Conservation (phyloP, 192 early-diverging fungal genomes). For the Entrophospora sp. region DNA sequence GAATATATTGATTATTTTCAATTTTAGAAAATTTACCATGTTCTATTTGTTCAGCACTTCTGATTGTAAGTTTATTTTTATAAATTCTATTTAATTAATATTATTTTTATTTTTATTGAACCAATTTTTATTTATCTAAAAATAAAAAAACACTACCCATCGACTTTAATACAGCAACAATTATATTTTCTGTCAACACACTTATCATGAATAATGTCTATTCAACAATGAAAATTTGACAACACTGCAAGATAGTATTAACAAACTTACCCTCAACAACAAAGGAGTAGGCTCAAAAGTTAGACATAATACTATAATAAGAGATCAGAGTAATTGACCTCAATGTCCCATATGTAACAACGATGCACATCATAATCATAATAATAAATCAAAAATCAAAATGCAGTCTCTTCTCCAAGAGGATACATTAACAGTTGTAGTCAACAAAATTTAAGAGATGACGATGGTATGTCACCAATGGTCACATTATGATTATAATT, state of each 20-base stretch:
- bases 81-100: constrained; percentile 16
- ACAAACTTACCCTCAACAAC: constrained; percentile 13
- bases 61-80: not conserved
- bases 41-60: constrained; percentile 34
- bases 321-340: constrained; percentile 29
- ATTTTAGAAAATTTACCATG: constrained; percentile 35
- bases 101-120: not conserved
- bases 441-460: not conserved
- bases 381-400: not conserved
- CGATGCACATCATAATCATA: constrained; percentile 17
- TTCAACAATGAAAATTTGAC: constrained; percentile 43
- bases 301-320: constrained; percentile 39
- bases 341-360: constrained; percentile 47
- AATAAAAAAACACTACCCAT: not conserved
- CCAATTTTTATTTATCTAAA: constrained; percentile 12
- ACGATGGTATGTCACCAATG: constrained; percentile 22
- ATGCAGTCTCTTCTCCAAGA: not conserved
- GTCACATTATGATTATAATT: too few species aligned
- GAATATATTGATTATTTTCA: not conserved
- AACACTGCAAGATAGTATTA: constrained; percentile 17
- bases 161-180: constrained; percentile 29
- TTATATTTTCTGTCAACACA: constrained; percentile 92
- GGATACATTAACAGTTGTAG: not conserved
- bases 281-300: constrained; percentile 34
- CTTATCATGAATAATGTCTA: constrained; percentile 81